phyloP scores from a whole-genome alignment of 306 rosid species.

The Cercis canadensis region DNA sequence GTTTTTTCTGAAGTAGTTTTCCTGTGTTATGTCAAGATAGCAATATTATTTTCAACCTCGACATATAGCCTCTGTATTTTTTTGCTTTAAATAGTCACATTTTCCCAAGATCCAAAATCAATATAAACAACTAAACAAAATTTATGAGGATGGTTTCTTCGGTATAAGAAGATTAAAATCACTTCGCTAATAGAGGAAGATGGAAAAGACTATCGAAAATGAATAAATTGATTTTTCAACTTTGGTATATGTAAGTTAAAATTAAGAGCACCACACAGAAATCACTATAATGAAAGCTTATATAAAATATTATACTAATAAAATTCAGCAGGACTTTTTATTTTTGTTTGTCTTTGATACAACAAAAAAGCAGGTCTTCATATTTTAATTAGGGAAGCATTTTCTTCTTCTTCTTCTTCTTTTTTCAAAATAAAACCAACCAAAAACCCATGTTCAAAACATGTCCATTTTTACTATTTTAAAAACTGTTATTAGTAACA shows the following conservation, averaged over 20 bases:
- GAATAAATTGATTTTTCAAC: neutral
- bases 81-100: too few relatives aligned
- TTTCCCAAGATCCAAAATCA: too few relatives aligned
- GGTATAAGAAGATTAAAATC: too few relatives aligned
- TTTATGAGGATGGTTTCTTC: neutral
- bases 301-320: slow-evolving; percentile 18
- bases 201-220: neutral
- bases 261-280: neutral
- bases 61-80: neutral
- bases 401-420: neutral
- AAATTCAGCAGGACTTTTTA: neutral
- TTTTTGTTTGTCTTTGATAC: too few relatives aligned
- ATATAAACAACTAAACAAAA: neutral
- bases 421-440: slow-evolving; percentile 10
- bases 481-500: too few relatives aligned
- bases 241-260: neutral
- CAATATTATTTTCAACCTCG: slow-evolving; percentile 5
- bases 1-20: slow-evolving; percentile 60
- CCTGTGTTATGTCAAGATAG: slow-evolving; percentile 53
- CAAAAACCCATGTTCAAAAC: slow-evolving; percentile 19
- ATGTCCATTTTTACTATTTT: neutral
- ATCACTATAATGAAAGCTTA: neutral
- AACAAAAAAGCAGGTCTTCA: too few relatives aligned
- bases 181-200: too few relatives aligned
- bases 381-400: too few relatives aligned